Evolutionary conservation across 139 green algal genomes (phyloP).

Genomic region (Chlorokybus atmophyticus): DNA sequence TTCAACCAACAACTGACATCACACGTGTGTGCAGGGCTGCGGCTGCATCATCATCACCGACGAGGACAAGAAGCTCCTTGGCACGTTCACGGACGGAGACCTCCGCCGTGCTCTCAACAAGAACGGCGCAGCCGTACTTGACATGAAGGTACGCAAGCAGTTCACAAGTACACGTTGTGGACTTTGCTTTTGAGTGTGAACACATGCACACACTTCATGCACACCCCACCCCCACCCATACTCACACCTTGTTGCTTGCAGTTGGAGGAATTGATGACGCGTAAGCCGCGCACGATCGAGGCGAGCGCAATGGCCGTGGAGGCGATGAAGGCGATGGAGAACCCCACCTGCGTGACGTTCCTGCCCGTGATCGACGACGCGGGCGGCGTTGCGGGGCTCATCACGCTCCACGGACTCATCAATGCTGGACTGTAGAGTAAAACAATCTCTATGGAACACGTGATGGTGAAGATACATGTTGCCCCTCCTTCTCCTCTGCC

Average conservation of each 20-base stretch:
- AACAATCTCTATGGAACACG: no score
- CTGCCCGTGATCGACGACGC: slow-evolving; percentile 38
- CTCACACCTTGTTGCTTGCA: background rate
- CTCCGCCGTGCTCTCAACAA: slow-evolving; percentile 24
- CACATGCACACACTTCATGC: background rate
- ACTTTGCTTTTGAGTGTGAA: background rate
- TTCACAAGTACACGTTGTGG: slow-evolving; percentile 22
- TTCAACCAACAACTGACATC: no score
- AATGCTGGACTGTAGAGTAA: slow-evolving; percentile 38
- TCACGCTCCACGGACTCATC: slow-evolving; percentile 47
- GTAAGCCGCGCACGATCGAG: slow-evolving; percentile 10
- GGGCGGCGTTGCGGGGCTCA: slow-evolving; percentile 28
- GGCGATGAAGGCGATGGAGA: slow-evolving; percentile 42
- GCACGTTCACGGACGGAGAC: slow-evolving; percentile 47
- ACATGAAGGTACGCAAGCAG: slow-evolving; percentile 15
- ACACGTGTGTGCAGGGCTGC: no score
- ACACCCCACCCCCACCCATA: background rate
- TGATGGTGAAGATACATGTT: no score
- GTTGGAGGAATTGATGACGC: background rate
- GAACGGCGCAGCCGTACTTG: slow-evolving; percentile 16
- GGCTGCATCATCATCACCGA: slow-evolving; percentile 41
- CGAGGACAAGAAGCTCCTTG: slow-evolving; percentile 21
- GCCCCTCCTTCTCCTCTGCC: no score
- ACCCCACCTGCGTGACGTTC: slow-evolving; percentile 34
- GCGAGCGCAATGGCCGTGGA: slow-evolving; percentile 34